Evolutionary conservation across 2,329 filamentous ascomycete genomes (phyloP).

Genomic region (Trichophyton benhamiae): DNA sequence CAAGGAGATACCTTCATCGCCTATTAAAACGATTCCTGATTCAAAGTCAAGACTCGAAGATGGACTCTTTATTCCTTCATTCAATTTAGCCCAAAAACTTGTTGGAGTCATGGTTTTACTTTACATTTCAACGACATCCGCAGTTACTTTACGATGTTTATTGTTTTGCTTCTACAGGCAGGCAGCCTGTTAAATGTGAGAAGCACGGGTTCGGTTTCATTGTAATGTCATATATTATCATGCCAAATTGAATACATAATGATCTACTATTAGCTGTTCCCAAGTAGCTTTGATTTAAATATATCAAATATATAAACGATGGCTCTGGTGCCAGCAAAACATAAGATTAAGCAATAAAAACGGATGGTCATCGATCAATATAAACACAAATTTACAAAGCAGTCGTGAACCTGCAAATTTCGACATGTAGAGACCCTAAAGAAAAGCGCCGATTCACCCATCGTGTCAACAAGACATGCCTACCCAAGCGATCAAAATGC

Average conservation of each 20-base stretch:
- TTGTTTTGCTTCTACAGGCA: not conserved
- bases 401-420: not conserved
- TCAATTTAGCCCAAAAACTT: not conserved
- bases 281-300: not conserved
- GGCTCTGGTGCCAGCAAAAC: not conserved
- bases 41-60: too few relatives aligned
- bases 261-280: not conserved
- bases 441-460: not conserved
- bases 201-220: not conserved
- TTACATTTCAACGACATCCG: not conserved
- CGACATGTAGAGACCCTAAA: not conserved
- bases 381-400: not conserved
- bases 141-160: not conserved
- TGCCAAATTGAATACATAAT: too few relatives aligned
- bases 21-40: too few relatives aligned
- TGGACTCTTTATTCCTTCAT: not conserved
- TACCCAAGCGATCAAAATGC: not conserved
- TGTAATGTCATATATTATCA: not conserved
- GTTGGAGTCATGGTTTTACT: not conserved
- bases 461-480: not conserved
- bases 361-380: not conserved
- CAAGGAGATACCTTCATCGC: not conserved
- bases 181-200: not conserved
- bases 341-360: not conserved
- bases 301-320: not conserved